These are phyloP conservation scores for Fagopyrum homotropicum DNA, from an alignment of 148 eudicot genomes.

Conservation along the genomic window DNA sequence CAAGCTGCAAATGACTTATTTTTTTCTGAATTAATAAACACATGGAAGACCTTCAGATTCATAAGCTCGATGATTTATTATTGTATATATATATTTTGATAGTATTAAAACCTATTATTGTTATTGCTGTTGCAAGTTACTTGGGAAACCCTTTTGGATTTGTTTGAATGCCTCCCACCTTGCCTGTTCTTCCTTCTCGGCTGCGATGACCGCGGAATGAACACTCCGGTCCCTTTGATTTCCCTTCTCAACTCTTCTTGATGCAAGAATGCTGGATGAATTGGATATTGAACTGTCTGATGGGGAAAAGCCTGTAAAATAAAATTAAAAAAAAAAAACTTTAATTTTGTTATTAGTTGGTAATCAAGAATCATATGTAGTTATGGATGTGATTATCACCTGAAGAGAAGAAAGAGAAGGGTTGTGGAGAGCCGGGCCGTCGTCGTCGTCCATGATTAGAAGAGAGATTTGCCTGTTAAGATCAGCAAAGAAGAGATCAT, in stretches of 20 bases:
- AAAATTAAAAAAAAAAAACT: not conserved
- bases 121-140: not conserved
- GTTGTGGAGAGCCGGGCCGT: conserved; percentile 26
- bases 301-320: not conserved
- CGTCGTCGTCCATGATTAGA: conserved; percentile 71
- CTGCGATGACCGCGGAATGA: conserved; percentile 56
- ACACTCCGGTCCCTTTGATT: conserved; percentile 80
- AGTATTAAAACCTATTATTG: not conserved
- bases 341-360: not conserved
- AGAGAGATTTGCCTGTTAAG: conserved; percentile 74
- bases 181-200: conserved; percentile 51
- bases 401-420: conserved; percentile 20
- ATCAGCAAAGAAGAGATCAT: conserved; percentile 68
- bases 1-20: not conserved
- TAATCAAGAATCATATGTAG: not conserved
- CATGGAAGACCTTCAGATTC: not conserved
- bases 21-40: not conserved
- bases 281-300: conserved; percentile 23
- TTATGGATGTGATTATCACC: not conserved
- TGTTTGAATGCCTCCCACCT: conserved; percentile 4
- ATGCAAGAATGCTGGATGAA: conserved; percentile 12
- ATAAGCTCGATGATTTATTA: not conserved
- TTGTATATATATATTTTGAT: not conserved
- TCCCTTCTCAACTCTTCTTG: conserved; percentile 11
- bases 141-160: not conserved